Conservation (phyloP, 495 filamentous ascomycete species). For the Rusavskia elegans region DNA sequence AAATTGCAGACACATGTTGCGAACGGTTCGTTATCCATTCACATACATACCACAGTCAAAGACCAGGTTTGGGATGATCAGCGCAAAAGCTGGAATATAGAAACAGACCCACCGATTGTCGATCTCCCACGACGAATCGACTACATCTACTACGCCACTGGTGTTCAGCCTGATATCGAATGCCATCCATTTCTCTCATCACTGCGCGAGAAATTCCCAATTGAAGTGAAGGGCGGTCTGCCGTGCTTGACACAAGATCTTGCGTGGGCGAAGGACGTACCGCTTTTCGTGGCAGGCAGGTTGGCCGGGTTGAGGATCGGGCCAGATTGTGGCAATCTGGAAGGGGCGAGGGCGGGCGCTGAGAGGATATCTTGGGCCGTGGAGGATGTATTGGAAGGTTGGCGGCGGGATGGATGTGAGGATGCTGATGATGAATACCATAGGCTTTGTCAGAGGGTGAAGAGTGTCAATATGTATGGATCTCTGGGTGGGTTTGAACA, state of each 20-base stretch:
- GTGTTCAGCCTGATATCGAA: conserved; percentile 32
- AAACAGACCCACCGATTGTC: conserved; percentile 30
- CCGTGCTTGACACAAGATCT: conserved; percentile 48
- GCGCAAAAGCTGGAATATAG: conserved; percentile 32
- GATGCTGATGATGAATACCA: conserved; percentile 14
- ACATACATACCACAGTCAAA: conserved; percentile 31
- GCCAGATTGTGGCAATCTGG: conserved; percentile 44
- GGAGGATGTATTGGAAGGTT: conserved; percentile 29
- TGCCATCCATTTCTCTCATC: conserved; percentile 32
- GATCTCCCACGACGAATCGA: conserved; percentile 34
- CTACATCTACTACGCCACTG: conserved; percentile 51
- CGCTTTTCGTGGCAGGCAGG: conserved; percentile 43
- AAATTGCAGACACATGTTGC: conserved; percentile 33
- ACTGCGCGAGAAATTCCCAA: conserved; percentile 34
- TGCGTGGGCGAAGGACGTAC: conserved; percentile 43
- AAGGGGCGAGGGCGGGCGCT: conserved; percentile 45
- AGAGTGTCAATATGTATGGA: too few relatives aligned
- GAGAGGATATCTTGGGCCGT: conserved; percentile 46
- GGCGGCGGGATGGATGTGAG: conserved; percentile 14
- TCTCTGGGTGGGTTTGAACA: too few relatives aligned
- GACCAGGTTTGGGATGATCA: conserved; percentile 18
- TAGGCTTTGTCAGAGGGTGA: too few relatives aligned
- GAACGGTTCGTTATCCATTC: conserved; percentile 27
- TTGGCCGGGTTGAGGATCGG: conserved; percentile 42
- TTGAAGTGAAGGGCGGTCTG: conserved; percentile 34